phyloP scores from a whole-genome alignment of 352 stramenopile species.

The Globisporangium takayamanum region DNA sequence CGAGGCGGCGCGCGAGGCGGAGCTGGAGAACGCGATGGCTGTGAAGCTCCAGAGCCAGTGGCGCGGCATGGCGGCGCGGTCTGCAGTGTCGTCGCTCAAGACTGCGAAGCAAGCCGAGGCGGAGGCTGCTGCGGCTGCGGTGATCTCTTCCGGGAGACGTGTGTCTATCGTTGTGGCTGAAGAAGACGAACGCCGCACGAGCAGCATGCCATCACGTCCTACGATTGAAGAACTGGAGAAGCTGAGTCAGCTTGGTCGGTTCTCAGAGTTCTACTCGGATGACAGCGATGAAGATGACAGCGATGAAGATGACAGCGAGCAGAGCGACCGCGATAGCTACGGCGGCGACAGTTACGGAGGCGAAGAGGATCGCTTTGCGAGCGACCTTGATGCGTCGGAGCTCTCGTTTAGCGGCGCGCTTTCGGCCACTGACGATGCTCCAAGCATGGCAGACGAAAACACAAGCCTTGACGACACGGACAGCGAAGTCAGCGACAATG shows the following conservation, averaged over 20 bases:
- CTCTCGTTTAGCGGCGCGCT: background rate
- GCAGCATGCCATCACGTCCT: constrained; percentile 3
- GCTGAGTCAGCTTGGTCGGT: constrained; percentile 12
- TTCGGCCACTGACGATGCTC: background rate
- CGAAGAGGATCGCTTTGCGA: background rate
- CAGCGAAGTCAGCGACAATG: constrained; percentile 7
- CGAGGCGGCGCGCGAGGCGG: background rate
- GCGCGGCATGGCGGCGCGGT: constrained; percentile 12
- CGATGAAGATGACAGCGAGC: background rate
- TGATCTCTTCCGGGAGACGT: background rate
- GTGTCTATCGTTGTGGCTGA: background rate
- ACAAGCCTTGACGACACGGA: constrained; percentile 6
- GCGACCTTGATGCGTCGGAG: background rate
- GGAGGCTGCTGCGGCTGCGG: background rate
- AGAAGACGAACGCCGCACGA: background rate
- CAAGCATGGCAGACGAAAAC: background rate
- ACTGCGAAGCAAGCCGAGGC: background rate
- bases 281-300: constrained; percentile 12
- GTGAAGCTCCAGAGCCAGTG: constrained; percentile 19
- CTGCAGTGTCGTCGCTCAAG: constrained; percentile 7
- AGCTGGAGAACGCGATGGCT: constrained; percentile 10
- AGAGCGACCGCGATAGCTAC: background rate
- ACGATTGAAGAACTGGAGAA: constrained; percentile 16
- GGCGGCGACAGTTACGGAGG: too few species aligned
- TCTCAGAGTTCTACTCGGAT: constrained; percentile 10